Evolutionary conservation across 768 basidiomycete species (phyloP).

Genomic region (Boletus tomentosulus): DNA sequence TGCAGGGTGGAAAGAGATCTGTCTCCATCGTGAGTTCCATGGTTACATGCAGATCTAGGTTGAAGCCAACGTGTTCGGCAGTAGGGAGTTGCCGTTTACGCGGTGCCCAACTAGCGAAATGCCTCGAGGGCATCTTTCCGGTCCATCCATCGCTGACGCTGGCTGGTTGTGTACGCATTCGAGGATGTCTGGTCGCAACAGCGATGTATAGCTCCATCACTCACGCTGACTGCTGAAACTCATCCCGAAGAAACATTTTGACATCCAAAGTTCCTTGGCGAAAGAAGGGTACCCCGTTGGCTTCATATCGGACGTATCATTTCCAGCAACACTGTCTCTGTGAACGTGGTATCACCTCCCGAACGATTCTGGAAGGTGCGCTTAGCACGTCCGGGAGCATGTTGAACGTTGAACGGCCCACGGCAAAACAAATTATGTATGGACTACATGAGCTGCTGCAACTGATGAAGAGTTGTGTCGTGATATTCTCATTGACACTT

Average conservation of each 20-base stretch:
- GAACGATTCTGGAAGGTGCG: conserved; percentile 44
- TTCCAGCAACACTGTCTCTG: conserved; percentile 36
- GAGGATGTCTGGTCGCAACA: neutral
- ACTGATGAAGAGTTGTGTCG: conserved; percentile 9
- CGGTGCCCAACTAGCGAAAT: neutral
- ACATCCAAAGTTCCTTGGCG: conserved; percentile 32
- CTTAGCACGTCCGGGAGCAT: conserved; percentile 11
- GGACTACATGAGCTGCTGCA: too few relatives aligned
- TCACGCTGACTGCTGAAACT: neutral
- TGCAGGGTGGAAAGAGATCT: neutral
- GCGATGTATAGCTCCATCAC: neutral
- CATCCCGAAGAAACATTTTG: neutral
- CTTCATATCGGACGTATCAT: conserved; percentile 36
- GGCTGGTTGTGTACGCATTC: conserved; percentile 11
- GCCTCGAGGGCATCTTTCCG: neutral
- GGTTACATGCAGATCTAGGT: neutral
- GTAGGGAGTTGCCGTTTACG: neutral
- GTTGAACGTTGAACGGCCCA: too few relatives aligned
- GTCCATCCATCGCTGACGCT: neutral
- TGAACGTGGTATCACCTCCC: conserved; percentile 41
- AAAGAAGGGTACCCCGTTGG: conserved; percentile 20
- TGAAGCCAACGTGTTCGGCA: neutral
- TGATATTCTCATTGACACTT: conserved; percentile 40
- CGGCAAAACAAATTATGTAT: too few relatives aligned
- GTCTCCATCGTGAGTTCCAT: conserved; percentile 4